A percentile compares a stretch with the other conserved stretches of the same genome.
phyloP scores from a whole-genome alignment of 2,329 filamentous ascomycete genomes.

The Boeremia lycopersici region DNA sequence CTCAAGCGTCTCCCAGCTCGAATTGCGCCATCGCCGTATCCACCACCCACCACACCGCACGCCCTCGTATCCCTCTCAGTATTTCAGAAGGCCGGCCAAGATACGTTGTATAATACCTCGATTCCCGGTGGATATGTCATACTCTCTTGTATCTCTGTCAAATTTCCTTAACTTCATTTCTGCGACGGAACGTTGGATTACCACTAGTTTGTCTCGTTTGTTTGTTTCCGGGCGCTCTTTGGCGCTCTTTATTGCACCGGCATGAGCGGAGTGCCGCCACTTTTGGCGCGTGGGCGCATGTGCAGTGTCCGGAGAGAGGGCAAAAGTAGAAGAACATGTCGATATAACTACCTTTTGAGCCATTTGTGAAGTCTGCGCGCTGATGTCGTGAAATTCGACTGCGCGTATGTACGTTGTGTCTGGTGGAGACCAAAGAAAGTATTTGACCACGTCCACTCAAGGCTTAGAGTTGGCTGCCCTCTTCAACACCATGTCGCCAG shows the following conservation, averaged over 20 bases:
- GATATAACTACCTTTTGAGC: neutral
- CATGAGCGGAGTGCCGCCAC: neutral
- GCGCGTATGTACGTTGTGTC: too few species aligned
- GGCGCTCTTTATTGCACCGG: constrained; percentile 3
- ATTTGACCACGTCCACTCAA: too few species aligned
- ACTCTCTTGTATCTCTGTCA: neutral
- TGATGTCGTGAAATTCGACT: too few species aligned
- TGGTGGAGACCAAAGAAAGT: too few species aligned
- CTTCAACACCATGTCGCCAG: too few species aligned
- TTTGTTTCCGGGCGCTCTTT: constrained; percentile 1
- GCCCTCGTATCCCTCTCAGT: constrained; percentile 20
- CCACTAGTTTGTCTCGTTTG: constrained; percentile 6
- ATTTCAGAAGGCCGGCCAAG: constrained; percentile 18
- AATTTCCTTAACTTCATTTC: constrained; percentile 7
- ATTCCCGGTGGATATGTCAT: constrained; percentile 18
- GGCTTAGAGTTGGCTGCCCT: too few species aligned
- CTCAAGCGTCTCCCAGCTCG: neutral
- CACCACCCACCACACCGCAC: constrained; percentile 1
- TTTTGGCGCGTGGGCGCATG: neutral
- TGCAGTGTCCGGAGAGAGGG: neutral
- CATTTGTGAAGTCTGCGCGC: neutral
- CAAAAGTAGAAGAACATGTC: constrained; percentile 5
- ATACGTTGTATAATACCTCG: constrained; percentile 24
- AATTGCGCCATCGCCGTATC: constrained; percentile 1
- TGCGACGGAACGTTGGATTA: constrained; percentile 2